Base-by-base conservation (phyloP, 768 basidiomycete genomes). In the Russula dissimulans region DNA sequence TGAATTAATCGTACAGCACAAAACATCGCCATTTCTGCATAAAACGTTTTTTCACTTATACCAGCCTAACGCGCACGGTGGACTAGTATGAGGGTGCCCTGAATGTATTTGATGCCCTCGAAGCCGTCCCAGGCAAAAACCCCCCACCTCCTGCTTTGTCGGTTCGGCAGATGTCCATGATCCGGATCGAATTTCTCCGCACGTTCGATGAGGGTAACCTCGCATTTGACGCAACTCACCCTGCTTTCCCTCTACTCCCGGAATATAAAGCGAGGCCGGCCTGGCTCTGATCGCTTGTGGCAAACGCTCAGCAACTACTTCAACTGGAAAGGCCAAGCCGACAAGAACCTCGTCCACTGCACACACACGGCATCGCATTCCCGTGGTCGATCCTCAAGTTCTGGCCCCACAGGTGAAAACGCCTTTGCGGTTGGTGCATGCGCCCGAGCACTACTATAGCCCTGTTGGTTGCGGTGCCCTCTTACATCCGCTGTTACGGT, bases 101-200 rank as follows among this genome's bases (percentile, higher is more conserved):
- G 41, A 87, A 87, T 70, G 78, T 85, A 2, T 87, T 83, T 66
- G 85, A 87, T 67, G 86, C 85, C 0, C 74, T 88, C 54, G 85
- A 86, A 67, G 71, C 48, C 0, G 72, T 83, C 3, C 65, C 77
- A 36, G 75, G 74, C 1, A 56, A 65, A n/a, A 79, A 78, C 59
- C 83, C 83, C 38, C 70, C n/a, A 82, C 55, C 67, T 87, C 53
- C 75, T 86, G 43, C 68, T 84, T 56, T n/a, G 80, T 87, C 38
- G 84, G 83, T 18, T 80, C 81, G 1, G 71, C 84, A 15, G 84
- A 87, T 67, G 67, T 81, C 0, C 72, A 85, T 36, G 74, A 84
- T 64, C 76, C 75, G 17, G 72, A 76, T 14, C 76, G 74, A 63
- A 70, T 78, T 5, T 82, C 82, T 11, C 70, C 71, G 1, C 78